Percentiles rank a stretch among this genome's conserved stretches.
phyloP scores from a whole-genome alignment of 768 basidiomycete species.

The Sporobolomyces roseus region DNA sequence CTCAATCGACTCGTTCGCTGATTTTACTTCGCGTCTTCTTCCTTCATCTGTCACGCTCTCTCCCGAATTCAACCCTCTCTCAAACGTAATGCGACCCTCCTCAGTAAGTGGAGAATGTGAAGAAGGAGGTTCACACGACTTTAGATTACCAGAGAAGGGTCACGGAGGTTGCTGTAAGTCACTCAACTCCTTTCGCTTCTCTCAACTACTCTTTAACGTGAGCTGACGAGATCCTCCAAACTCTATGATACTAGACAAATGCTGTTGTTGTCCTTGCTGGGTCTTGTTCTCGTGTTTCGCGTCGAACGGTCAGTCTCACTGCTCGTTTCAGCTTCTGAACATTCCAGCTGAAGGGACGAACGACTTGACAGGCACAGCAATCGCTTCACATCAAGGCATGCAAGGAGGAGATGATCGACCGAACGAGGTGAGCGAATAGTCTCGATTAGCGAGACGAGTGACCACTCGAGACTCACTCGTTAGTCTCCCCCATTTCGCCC shows the following conservation, averaged over 20 bases:
- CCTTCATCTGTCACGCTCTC: too few species aligned
- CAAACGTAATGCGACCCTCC: background rate
- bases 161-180: background rate
- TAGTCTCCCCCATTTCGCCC: background rate
- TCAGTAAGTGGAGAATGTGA: background rate
- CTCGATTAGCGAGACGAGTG: too few species aligned
- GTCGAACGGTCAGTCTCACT: background rate
- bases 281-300: slow-evolving; percentile 6
- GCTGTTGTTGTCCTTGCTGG: slow-evolving; percentile 7
- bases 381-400: background rate
- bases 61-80: background rate
- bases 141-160: background rate
- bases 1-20: too few species aligned
- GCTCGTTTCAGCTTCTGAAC: background rate
- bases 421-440: slow-evolving; percentile 5
- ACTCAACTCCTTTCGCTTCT: background rate
- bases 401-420: background rate
- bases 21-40: too few species aligned
- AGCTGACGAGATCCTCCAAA: background rate
- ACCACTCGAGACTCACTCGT: background rate
- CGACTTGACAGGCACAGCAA: too few species aligned
- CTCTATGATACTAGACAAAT: background rate
- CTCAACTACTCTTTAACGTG: too few species aligned
- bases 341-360: too few species aligned
- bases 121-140: background rate